Evolutionary conservation across 257 asterid species (phyloP), one percentile per base, ranked within the genome.

Genomic region (Solanum gandarillasii): DNA sequence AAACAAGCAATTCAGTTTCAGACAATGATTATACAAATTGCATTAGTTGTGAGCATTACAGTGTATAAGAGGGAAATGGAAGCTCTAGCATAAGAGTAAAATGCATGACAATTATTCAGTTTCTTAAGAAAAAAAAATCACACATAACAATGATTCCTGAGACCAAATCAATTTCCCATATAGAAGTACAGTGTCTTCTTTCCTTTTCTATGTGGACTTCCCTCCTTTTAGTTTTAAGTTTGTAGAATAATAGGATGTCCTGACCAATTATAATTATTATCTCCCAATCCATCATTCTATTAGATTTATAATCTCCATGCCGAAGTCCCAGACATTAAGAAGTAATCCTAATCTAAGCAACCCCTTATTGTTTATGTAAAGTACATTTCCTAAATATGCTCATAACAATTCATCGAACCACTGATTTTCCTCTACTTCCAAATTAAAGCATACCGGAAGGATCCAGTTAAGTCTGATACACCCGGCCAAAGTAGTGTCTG

Each of bases 401-500:
- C 68, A 18, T 20, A 29, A 48, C 85, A 48, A 31, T 46, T 81
- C 18, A 82, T 82, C 3, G 20, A 79, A 27, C 27, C 12, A 25
- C 65, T 8, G 38, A 27, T 81, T 46, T 81, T 48, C 43, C 70
- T 82, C 67, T 82, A 82, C 70, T 29, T 48, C 43, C 39, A 48
- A 29, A 65, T 9, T 27, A 82, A 86, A 39, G 34, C 38, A 87
- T 94, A 97, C 99, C 99, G 96, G 93, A 96, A 97, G 25, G 99
- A 97, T 87, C 99, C 99, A 87, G 99, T 97, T 86, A 97, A 92
- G 92, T 96, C 99, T 20, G 99, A 96, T 85, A 96, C 99, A 90
- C 99, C 99, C 31, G 99, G 99, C 99, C 99, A 96, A 86, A 97
- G 98, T 74, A 97, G 89, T 21, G 99, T 96, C 75, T 96, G 99